These are phyloP conservation scores for Starmerella sp. DNA, from an alignment of 805 yeast species.

Conservation along the genomic window DNA sequence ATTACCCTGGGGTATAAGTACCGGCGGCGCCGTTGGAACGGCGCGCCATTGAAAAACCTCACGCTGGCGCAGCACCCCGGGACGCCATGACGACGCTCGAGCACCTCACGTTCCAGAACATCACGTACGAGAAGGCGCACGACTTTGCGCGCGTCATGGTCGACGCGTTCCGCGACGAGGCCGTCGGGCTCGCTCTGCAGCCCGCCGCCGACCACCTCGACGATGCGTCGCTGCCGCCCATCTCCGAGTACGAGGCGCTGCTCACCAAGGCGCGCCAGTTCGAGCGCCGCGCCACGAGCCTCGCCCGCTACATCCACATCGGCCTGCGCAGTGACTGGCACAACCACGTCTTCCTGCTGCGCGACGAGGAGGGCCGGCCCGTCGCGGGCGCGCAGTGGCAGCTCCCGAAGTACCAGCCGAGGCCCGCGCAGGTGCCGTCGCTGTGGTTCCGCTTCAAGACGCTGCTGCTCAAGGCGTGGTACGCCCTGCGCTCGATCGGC, in stretches of 20 bases:
- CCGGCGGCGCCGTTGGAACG: background rate
- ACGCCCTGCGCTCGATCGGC: background rate
- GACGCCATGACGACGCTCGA: background rate
- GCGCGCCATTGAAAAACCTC: too few relatives aligned
- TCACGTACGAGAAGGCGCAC: slow-evolving; percentile 4
- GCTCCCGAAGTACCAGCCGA: slow-evolving; percentile 3
- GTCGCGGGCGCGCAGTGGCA: slow-evolving; percentile 5
- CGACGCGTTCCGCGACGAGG: slow-evolving; percentile 9
- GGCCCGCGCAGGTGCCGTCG: background rate
- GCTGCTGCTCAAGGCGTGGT: background rate
- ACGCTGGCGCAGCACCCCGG: background rate
- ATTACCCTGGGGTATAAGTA: background rate
- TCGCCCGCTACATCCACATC: background rate
- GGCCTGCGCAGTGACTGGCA: background rate
- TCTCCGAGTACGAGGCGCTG: slow-evolving; percentile 5
- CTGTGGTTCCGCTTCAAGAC: background rate
- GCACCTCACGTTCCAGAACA: background rate
- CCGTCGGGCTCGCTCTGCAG: background rate
- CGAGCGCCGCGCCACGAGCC: background rate
- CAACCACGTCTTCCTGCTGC: slow-evolving; percentile 1
- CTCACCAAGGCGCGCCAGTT: background rate
- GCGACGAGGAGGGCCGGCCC: background rate
- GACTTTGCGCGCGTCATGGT: slow-evolving; percentile 2
- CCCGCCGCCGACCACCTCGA: background rate
- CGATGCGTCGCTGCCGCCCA: slow-evolving; percentile 6